Evolutionary conservation across 139 green algal genomes (phyloP).

Genomic region (Astrephomene gubernaculifera): DNA sequence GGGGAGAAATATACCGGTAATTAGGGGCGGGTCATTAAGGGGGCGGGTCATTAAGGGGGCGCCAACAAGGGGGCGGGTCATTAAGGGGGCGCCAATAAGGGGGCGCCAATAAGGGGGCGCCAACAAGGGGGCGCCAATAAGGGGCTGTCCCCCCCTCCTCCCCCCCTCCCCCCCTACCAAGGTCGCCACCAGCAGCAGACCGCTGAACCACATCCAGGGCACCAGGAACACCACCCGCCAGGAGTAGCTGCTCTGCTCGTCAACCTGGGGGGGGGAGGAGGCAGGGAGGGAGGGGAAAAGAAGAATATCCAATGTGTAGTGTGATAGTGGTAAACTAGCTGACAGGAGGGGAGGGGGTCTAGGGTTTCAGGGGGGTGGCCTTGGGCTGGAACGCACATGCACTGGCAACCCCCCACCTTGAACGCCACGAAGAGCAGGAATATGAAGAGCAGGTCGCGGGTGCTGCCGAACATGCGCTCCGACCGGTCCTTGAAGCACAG

Average conservation of each 20-base stretch:
- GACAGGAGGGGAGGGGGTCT: no score
- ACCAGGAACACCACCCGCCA: slow-evolving; percentile 76
- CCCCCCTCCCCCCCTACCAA: slow-evolving; percentile 47
- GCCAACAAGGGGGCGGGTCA: neutral
- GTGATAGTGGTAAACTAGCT: no score
- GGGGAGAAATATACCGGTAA: neutral
- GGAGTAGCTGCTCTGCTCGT: slow-evolving; percentile 56
- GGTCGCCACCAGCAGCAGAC: slow-evolving; percentile 56
- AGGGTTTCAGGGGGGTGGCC: no score
- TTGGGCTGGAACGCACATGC: no score
- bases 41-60: neutral
- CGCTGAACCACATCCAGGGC: slow-evolving; percentile 72
- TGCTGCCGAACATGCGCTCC: slow-evolving; percentile 57
- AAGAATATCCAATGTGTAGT: no score
- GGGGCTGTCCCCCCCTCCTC: neutral
- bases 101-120: no score
- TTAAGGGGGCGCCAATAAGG: neutral
- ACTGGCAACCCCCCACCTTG: slow-evolving; percentile 23
- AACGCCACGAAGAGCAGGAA: slow-evolving; percentile 67
- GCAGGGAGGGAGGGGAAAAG: no score
- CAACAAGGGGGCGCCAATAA: neutral
- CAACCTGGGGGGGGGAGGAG: slow-evolving; percentile 52
- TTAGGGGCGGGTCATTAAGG: neutral
- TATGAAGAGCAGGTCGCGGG: slow-evolving; percentile 66
- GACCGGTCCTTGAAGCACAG: slow-evolving; percentile 54